Evolutionary conservation across 441 rosid species (phyloP), one percentile per base, ranked within the genome.

Genomic region (Mallotus japonicus): DNA sequence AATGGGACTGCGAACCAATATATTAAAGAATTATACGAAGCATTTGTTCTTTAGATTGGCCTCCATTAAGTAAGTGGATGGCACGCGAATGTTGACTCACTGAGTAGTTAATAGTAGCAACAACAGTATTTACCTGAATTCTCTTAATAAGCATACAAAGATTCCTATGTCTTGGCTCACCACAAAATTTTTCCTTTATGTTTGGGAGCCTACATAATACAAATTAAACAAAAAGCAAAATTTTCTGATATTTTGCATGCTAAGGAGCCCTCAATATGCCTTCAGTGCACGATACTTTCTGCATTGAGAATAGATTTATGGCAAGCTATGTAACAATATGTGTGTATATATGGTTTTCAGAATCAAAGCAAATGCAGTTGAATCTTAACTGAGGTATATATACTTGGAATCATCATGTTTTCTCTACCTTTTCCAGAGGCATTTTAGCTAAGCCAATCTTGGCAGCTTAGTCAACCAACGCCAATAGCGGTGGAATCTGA

Each of bases 41-140:
- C 53, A 74, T 75, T 75, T 75, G 62, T 82, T 67, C 78, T 65
- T 53, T 24, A 6, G 28, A 73, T 67, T 74, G 65, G 71, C 75
- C 46, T 61, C 47, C 76, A 56, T 65, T 71, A 62, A 28, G 55
- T 46, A 56, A 12, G 20, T 53, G 44, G 32, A 44, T 59, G 22
- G 44, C 47, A 62, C 32, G 0, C 11, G 53, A 46, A 60, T 72
- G 60, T 69, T 64, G 71, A 59, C 65, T 50, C 44, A 44, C 49
- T 49, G 37, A 59, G 19, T 55, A 1, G 16, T 46, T 46, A 46
- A 49, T 50, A 34, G 40, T 44, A 44, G 8, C 11, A 9, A 44
- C 47, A 44, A 44, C 47, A 44, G 5, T 44, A 44, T 44, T 44
- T 44, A 7, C 47, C 11, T 34, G 40, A 34, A 4, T 44, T 49